Percentiles rank a stretch among this genome's conserved stretches.
These are phyloP conservation scores for Monilinia vaccinii-corymbosi DNA, from an alignment of 2,329 filamentous ascomycete genomes.

Conservation along the genomic window DNA sequence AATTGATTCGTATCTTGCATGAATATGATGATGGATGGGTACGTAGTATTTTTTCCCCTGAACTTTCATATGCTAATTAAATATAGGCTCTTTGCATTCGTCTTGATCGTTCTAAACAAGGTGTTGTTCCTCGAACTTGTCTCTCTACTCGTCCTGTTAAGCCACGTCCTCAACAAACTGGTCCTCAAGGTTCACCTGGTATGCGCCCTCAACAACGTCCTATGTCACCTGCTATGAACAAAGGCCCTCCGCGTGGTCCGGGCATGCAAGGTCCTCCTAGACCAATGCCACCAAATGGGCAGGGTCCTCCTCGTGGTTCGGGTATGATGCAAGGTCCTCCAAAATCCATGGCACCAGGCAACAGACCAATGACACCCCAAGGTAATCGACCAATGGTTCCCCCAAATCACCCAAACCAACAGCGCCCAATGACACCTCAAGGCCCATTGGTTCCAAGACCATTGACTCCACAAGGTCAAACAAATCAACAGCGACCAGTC, in stretches of 20 bases:
- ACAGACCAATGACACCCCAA: slow-evolving; percentile 10
- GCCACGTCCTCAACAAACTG: slow-evolving; percentile 27
- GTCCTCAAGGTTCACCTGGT: slow-evolving; percentile 23
- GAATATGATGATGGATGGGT: slow-evolving; percentile 99
- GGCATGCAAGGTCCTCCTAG: neutral
- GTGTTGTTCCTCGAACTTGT: slow-evolving; percentile 88
- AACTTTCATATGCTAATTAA: slow-evolving; percentile 26
- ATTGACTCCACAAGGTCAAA: slow-evolving; percentile 2
- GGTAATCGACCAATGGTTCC: slow-evolving; percentile 1
- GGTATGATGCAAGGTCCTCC: slow-evolving; percentile 1
- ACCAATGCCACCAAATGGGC: slow-evolving; percentile 14
- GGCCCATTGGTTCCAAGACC: neutral
- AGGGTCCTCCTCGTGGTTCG: neutral
- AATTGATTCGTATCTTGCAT: slow-evolving; percentile 81
- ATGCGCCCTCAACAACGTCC: slow-evolving; percentile 18
- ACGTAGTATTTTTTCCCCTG: slow-evolving; percentile 32
- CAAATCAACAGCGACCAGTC: neutral
- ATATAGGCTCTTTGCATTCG: slow-evolving; percentile 76
- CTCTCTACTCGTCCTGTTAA: slow-evolving; percentile 82
- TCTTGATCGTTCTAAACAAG: slow-evolving; percentile 83
- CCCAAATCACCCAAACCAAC: neutral
- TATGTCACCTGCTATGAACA: slow-evolving; percentile 16
- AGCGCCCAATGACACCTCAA: slow-evolving; percentile 11
- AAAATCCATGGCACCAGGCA: slow-evolving; percentile 12
- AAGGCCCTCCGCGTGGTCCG: slow-evolving; percentile 12